These are phyloP conservation scores for Lactuca saligna DNA, from an alignment of 129 eudicot genomes.

Conservation along the genomic window DNA sequence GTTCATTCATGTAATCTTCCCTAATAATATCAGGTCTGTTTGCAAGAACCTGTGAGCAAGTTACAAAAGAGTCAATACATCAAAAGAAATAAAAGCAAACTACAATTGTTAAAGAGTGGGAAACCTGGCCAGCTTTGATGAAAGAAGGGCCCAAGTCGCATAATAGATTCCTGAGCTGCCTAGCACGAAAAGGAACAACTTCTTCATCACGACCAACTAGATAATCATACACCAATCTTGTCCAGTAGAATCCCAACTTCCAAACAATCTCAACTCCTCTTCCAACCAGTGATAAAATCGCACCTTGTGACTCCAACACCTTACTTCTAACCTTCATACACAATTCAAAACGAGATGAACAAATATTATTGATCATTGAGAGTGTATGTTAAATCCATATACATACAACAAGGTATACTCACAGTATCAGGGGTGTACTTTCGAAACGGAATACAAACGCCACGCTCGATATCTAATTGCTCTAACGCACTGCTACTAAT, in stretches of 20 bases:
- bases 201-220: slow-evolving; percentile 95
- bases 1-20: slow-evolving; percentile 99
- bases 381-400: neutral
- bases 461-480: slow-evolving; percentile 92
- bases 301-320: slow-evolving; percentile 91
- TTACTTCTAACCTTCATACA: slow-evolving; percentile 75
- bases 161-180: slow-evolving; percentile 83
- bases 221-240: slow-evolving; percentile 75
- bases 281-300: slow-evolving; percentile 70
- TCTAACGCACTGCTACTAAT: slow-evolving; percentile 65
- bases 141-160: slow-evolving; percentile 95
- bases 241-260: slow-evolving; percentile 93
- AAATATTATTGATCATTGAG: slow-evolving; percentile 20
- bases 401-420: neutral
- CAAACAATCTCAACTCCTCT: slow-evolving; percentile 95
- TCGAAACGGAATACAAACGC: slow-evolving; percentile 95
- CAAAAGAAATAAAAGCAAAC: neutral
- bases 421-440: slow-evolving; percentile 71
- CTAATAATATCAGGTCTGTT: slow-evolving; percentile 97
- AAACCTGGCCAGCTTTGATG: slow-evolving; percentile 99
- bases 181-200: slow-evolving; percentile 97
- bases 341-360: neutral
- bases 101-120: neutral
- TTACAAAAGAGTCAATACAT: slow-evolving; percentile 4
- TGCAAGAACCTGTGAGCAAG: slow-evolving; percentile 75